Base-by-base conservation (phyloP, 202 grass and related monocot species). In the Miscanthus sacchariflorus region DNA sequence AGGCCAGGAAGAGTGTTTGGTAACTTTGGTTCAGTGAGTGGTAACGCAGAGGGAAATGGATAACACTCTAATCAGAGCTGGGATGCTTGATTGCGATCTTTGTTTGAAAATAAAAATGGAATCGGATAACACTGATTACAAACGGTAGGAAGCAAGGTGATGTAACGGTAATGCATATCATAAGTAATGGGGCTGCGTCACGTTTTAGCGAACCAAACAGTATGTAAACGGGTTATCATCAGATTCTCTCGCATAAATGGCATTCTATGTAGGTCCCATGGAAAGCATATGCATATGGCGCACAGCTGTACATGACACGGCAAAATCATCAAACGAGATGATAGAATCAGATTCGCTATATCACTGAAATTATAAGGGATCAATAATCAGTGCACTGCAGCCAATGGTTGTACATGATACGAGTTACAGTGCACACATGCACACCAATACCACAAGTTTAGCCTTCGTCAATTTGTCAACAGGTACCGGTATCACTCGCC, bases 321-420 rank as follows among this genome's bases (percentile, higher is more conserved):
- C 4, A 18, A 43, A 70, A 58, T 33, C 48, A 79, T 9, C 2
- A 12, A 43, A 39, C 18, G 24, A 48, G 1, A 80, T 33, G 58
- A n/a, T 24, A 25, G 5, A 12, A 24, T 59, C 76, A 52, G 12
- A 90, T 68, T 83, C 12, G 11, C 33, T 14, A 23, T 67, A 67
- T 58, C 6, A 50, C 12, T 78, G 33, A 48, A 74, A 66, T 25
- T 73, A 27, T 56, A 64, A 46, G 39, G 43, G 24, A 30, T 28
- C 35, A 82, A 77, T 78, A 82, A 77, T 64, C 65, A 43, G 4
- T 23, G 19, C 28, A 68, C 35, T 64, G 59, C 59, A 64, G 10
- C 23, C 23, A 25, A 15, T 33, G 12, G 27, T 15, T 33, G 8
- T 30, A 50, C 61, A 73, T 78, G 9, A 27, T 18, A 43, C 30